These are phyloP conservation scores for Parafenestella ontariensis DNA, from an alignment of 2,329 filamentous ascomycete species.

Conservation along the genomic window DNA sequence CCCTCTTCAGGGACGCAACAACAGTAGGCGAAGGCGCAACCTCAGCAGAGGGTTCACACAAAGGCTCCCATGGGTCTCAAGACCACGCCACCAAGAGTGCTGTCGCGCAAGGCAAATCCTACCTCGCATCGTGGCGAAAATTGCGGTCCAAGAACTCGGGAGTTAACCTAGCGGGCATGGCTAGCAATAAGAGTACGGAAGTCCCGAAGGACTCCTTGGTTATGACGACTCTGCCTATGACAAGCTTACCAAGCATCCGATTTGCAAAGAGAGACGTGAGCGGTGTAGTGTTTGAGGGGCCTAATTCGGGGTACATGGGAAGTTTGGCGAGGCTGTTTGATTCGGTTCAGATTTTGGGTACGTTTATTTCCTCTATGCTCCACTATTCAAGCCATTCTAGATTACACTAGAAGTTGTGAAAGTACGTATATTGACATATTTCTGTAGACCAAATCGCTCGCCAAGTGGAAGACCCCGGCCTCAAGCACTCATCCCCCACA, in stretches of 20 bases:
- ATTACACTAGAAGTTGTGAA: not conserved
- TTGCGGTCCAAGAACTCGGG: slow-evolving; percentile 85
- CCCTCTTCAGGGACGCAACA: slow-evolving; percentile 75
- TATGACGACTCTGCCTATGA: slow-evolving; percentile 64
- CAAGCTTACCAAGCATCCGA: slow-evolving; percentile 75
- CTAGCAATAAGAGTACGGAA: slow-evolving; percentile 34
- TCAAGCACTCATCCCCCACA: slow-evolving; percentile 89
- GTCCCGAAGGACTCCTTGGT: slow-evolving; percentile 66
- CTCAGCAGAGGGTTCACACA: slow-evolving; percentile 31
- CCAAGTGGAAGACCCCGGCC: slow-evolving; percentile 92
- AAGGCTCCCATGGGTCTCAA: slow-evolving; percentile 37
- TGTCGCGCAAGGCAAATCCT: slow-evolving; percentile 66
- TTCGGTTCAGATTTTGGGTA: slow-evolving; percentile 90
- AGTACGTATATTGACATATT: not conserved
- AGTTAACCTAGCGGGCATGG: slow-evolving; percentile 57
- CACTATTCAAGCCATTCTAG: slow-evolving; percentile 1
- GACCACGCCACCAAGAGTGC: slow-evolving; percentile 44
- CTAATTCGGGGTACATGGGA: slow-evolving; percentile 89
- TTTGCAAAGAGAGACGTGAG: slow-evolving; percentile 75
- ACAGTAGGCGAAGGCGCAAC: slow-evolving; percentile 41
- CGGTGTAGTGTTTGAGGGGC: slow-evolving; percentile 76
- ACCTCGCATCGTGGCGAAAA: slow-evolving; percentile 87
- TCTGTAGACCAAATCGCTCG: slow-evolving; percentile 86
- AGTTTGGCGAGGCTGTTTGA: slow-evolving; percentile 90
- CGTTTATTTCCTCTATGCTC: slow-evolving; percentile 45